Conservation (phyloP, 2,329 filamentous ascomycete species). For the Trichoderma polysporum region DNA sequence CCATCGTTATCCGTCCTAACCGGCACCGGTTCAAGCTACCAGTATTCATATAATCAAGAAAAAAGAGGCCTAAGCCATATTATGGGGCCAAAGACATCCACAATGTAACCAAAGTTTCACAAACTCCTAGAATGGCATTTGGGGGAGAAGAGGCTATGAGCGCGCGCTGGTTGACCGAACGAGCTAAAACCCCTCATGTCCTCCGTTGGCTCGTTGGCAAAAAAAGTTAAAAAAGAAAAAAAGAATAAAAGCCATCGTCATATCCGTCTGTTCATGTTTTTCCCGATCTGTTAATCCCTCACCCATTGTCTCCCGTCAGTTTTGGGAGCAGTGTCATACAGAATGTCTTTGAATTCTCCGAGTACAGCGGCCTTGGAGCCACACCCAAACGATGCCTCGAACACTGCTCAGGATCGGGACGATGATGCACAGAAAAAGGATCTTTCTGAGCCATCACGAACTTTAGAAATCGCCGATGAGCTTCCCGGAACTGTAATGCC, state of each 20-base stretch:
- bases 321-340: constrained; percentile 6
- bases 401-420: background rate
- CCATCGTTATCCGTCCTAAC: constrained; percentile 13
- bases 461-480: constrained; percentile 12
- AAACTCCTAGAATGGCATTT: constrained; percentile 8
- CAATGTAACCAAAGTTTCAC: constrained; percentile 21
- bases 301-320: constrained; percentile 6
- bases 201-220: background rate
- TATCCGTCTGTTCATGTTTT: background rate
- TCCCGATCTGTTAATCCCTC: background rate
- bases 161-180: background rate
- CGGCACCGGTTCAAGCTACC: background rate
- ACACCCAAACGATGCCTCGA: background rate
- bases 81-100: constrained; percentile 14
- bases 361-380: background rate
- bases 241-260: background rate
- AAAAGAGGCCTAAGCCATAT: constrained; percentile 12
- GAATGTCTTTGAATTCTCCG: background rate
- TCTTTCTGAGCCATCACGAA: background rate
- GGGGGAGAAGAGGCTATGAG: background rate
- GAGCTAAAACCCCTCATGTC: constrained; percentile 16
- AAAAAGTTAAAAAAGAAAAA: background rate
- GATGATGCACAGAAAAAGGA: background rate
- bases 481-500: constrained; percentile 17
- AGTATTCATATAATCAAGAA: background rate